These are phyloP conservation scores for Phytophthora fragariaefolia DNA, from an alignment of 352 stramenopile genomes.

Conservation along the genomic window DNA sequence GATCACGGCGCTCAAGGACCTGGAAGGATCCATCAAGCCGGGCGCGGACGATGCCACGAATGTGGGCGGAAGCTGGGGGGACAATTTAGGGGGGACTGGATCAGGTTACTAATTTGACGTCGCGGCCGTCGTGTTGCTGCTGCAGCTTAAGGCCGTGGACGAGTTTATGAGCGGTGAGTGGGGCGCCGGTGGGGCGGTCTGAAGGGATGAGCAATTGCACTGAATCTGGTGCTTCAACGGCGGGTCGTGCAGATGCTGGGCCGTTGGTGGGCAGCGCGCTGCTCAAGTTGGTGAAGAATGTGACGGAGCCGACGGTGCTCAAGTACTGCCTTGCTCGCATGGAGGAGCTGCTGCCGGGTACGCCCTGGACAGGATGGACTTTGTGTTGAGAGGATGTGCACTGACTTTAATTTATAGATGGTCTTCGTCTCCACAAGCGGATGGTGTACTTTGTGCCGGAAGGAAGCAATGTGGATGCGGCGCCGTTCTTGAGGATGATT, in stretches of 20 bases:
- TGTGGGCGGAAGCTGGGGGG: conserved; percentile 55
- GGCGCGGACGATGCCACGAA: conserved; percentile 56
- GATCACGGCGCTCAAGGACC: conserved; percentile 84
- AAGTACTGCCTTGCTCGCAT: conserved; percentile 89
- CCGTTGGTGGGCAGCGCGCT: conserved; percentile 64
- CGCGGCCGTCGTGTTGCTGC: too few relatives aligned
- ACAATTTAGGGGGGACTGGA: too few relatives aligned
- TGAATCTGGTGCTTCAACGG: neutral
- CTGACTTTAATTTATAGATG: conserved; percentile 49
- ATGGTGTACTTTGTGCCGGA: conserved; percentile 83
- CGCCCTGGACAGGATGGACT: neutral
- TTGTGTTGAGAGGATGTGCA: neutral
- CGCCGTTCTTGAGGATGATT: conserved; percentile 84
- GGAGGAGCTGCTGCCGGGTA: conserved; percentile 85
- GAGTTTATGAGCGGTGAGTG: conserved; percentile 65
- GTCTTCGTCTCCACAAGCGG: conserved; percentile 77
- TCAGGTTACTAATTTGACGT: too few relatives aligned
- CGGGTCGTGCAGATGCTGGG: conserved; percentile 58
- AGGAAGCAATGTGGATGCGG: conserved; percentile 74
- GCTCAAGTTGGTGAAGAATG: conserved; percentile 89
- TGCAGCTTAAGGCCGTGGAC: conserved; percentile 71
- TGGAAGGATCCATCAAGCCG: conserved; percentile 80
- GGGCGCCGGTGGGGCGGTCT: neutral
- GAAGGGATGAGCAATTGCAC: neutral
- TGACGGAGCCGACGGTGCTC: conserved; percentile 87